A percentile compares a stretch with the other conserved stretches of the same genome.
These are phyloP conservation scores for Sodiomyces alkalinus DNA, from an alignment of 2,329 filamentous ascomycete species.

Conservation along the genomic window DNA sequence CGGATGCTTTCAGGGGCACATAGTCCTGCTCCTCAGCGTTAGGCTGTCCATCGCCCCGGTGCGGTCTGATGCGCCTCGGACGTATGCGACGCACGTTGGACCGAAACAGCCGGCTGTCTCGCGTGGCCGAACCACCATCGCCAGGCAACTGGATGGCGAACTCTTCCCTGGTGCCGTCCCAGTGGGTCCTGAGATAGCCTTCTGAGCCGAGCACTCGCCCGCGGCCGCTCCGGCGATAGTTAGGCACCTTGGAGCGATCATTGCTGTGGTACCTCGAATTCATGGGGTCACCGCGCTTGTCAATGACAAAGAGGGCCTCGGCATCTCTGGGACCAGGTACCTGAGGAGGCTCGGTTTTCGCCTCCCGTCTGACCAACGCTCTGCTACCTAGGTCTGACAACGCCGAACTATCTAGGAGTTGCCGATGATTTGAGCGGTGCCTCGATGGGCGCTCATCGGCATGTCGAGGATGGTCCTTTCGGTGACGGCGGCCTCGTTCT, in stretches of 20 bases:
- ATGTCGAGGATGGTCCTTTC: too few species aligned
- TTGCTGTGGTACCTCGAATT: slow-evolving; percentile 61
- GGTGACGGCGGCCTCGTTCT: too few species aligned
- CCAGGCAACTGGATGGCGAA: slow-evolving; percentile 33
- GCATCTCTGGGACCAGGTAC: slow-evolving; percentile 12
- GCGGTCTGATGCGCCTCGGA: slow-evolving; percentile 24
- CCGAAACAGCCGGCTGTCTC: slow-evolving; percentile 32
- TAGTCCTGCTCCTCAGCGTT: slow-evolving; percentile 26
- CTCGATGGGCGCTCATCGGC: slow-evolving; percentile 1
- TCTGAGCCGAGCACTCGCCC: slow-evolving; percentile 57
- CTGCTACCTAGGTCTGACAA: too few species aligned
- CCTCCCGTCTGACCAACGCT: neutral
- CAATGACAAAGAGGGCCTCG: slow-evolving; percentile 39
- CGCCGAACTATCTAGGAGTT: too few species aligned
- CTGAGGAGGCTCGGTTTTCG: neutral
- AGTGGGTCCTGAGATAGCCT: slow-evolving; percentile 48
- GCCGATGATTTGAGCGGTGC: slow-evolving; percentile 3
- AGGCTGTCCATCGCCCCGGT: slow-evolving; percentile 12
- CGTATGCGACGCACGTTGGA: slow-evolving; percentile 23
- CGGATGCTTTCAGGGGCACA: slow-evolving; percentile 23
- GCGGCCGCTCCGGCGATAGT: slow-evolving; percentile 52
- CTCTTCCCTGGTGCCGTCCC: slow-evolving; percentile 39
- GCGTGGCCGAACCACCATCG: slow-evolving; percentile 24
- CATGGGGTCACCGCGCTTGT: slow-evolving; percentile 62
- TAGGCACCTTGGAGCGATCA: slow-evolving; percentile 56